A percentile compares a stretch with the other conserved stretches of the same genome.
Evolutionary conservation across 345 rosid species (phyloP).

Genomic region (Citrus sinensis): DNA sequence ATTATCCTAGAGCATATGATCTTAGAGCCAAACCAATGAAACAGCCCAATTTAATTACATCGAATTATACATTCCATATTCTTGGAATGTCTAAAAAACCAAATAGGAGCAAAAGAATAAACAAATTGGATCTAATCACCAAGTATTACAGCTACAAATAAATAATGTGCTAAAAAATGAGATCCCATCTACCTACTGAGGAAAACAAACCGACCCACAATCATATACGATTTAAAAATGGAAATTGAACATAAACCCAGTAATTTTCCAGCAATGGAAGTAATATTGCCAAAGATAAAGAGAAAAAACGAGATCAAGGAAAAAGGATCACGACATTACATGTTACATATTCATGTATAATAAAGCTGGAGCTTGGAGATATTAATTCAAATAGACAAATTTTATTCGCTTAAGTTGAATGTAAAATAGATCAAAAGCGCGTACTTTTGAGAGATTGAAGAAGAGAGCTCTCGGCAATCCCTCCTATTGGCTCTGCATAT

Average conservation of each 20-base stretch:
- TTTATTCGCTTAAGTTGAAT: not conserved
- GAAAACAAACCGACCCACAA: not conserved
- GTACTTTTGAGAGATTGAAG: slow-evolving; percentile 11
- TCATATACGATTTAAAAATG: not conserved
- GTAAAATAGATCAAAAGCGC: not conserved
- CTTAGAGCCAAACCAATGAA: slow-evolving; percentile 1
- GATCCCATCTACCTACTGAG: not conserved
- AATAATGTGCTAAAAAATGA: slow-evolving; percentile 6
- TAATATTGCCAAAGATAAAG: not conserved
- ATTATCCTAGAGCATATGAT: not conserved
- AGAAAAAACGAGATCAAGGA: slow-evolving; percentile 9
- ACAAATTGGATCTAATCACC: slow-evolving; percentile 24
- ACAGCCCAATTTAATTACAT: slow-evolving; percentile 4
- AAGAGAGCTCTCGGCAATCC: slow-evolving; percentile 9
- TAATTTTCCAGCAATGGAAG: not conserved
- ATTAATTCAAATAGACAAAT: not conserved
- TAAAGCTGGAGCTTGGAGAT: slow-evolving; percentile 14
- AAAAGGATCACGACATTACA: not conserved
- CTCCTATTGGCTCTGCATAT: not conserved
- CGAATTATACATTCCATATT: not conserved
- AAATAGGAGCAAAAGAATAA: not conserved
- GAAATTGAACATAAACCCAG: not conserved
- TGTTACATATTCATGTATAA: not conserved
- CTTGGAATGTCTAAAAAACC: not conserved
- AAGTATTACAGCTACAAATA: not conserved